A percentile compares a stretch with the other conserved stretches of the same genome.
Conservation (phyloP, 441 rosid genomes). For the Syzygium malaccense region DNA sequence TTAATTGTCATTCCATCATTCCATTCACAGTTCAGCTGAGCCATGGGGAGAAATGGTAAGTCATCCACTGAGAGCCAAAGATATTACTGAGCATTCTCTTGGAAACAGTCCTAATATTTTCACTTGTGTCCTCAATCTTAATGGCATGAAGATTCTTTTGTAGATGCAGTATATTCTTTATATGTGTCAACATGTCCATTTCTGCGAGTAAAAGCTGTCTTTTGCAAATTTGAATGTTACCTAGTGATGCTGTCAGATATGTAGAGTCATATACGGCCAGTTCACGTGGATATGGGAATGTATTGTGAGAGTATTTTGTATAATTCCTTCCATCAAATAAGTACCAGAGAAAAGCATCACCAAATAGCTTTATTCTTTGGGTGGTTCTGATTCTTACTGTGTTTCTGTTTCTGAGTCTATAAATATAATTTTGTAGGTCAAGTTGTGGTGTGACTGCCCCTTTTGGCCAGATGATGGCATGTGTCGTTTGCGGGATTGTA, state of each 20-base stretch:
- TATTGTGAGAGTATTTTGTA: not conserved
- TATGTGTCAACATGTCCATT: not conserved
- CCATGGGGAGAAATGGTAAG: not conserved
- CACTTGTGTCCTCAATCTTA: not conserved
- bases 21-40: not conserved
- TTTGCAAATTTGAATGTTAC: not conserved
- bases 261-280: not conserved
- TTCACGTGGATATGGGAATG: not conserved
- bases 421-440: slow-evolving; percentile 36
- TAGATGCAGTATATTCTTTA: not conserved
- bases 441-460: slow-evolving; percentile 94
- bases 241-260: not conserved
- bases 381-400: not conserved
- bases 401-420: not conserved
- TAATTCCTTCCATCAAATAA: not conserved
- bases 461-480: slow-evolving; percentile 98
- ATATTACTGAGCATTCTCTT: not conserved
- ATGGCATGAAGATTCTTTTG: not conserved
- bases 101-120: not conserved
- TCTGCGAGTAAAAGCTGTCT: not conserved
- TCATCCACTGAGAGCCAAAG: not conserved
- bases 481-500: slow-evolving; percentile 91
- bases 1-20: not conserved
- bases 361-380: not conserved
- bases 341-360: not conserved